phyloP scores from a whole-genome alignment of 352 stramenopile genomes.

The Pythium pyrilobum region DNA sequence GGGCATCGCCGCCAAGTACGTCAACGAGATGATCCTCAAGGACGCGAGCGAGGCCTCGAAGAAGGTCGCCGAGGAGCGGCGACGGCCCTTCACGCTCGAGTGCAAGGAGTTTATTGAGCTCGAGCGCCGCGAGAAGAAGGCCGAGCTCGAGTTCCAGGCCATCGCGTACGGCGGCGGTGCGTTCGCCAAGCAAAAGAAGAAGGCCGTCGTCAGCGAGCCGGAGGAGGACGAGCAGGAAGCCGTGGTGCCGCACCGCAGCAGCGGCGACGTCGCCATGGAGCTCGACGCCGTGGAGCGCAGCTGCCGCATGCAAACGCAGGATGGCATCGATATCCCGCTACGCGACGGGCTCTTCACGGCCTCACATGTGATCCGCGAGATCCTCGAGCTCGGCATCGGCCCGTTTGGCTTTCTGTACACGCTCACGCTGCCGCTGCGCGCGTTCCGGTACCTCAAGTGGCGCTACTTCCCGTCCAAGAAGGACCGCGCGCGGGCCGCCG shows the following conservation, averaged over 20 bases:
- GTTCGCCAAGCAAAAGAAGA: constrained; percentile 49
- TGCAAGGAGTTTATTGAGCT: constrained; percentile 74
- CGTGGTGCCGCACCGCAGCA: constrained; percentile 20
- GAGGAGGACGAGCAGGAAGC: constrained; percentile 9
- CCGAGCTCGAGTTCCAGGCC: constrained; percentile 78
- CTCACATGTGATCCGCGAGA: constrained; percentile 28
- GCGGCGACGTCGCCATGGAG: constrained; percentile 56
- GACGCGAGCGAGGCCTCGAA: constrained; percentile 77
- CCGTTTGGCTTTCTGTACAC: constrained; percentile 69
- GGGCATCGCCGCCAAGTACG: constrained; percentile 82
- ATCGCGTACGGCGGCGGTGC: constrained; percentile 68
- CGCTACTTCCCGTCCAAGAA: constrained; percentile 42
- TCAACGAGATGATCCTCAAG: constrained; percentile 86
- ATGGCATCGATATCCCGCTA: constrained; percentile 31
- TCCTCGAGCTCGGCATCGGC: constrained; percentile 40
- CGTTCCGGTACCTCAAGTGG: constrained; percentile 37
- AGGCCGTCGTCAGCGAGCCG: constrained; percentile 1
- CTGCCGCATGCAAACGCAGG: constrained; percentile 26
- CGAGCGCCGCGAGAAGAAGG: constrained; percentile 62
- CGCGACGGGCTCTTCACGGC: constrained; percentile 42
- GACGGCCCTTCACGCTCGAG: constrained; percentile 71
- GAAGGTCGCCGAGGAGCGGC: constrained; percentile 49
- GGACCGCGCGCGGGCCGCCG: constrained; percentile 12
- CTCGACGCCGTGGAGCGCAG: constrained; percentile 62
- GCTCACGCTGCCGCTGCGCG: constrained; percentile 42